Conservation (phyloP, 805 yeast genomes). For the Wickerhamiella nectarea region DNA sequence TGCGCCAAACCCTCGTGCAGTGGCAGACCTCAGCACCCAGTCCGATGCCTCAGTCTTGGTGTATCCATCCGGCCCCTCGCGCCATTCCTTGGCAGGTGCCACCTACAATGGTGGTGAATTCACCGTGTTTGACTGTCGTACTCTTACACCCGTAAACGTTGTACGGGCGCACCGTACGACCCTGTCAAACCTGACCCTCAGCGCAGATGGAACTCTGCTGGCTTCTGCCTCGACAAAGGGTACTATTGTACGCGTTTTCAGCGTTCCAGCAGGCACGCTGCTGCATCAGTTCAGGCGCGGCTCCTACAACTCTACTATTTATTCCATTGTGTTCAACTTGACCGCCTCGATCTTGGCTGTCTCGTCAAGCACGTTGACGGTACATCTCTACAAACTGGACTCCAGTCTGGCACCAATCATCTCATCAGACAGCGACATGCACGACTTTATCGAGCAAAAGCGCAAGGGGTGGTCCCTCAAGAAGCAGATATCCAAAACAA, state of each 20-base stretch:
- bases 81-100: slow-evolving; percentile 14
- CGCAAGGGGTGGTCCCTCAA: slow-evolving; percentile 10
- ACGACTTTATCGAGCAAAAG: slow-evolving; percentile 6
- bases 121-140: slow-evolving; percentile 62
- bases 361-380: slow-evolving; percentile 78
- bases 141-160: slow-evolving; percentile 62
- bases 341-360: slow-evolving; percentile 66
- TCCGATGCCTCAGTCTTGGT: slow-evolving; percentile 25
- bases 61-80: slow-evolving; percentile 36
- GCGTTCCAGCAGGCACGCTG: slow-evolving; percentile 40
- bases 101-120: slow-evolving; percentile 40
- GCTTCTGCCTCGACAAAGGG: slow-evolving; percentile 90
- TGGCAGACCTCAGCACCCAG: slow-evolving; percentile 21
- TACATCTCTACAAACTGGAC: slow-evolving; percentile 74
- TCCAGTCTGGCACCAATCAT: slow-evolving; percentile 18
- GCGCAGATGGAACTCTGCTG: slow-evolving; percentile 60
- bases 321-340: slow-evolving; percentile 59
- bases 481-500: slow-evolving; percentile 39
- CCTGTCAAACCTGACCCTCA: slow-evolving; percentile 52
- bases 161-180: slow-evolving; percentile 78
- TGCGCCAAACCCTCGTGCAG: slow-evolving; percentile 32
- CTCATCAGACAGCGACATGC: slow-evolving; percentile 1
- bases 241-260: slow-evolving; percentile 72
- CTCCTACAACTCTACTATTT: slow-evolving; percentile 68
- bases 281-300: slow-evolving; percentile 72